Conservation (phyloP, 208 protist species). For the Trypanosoma cruzi region DNA sequence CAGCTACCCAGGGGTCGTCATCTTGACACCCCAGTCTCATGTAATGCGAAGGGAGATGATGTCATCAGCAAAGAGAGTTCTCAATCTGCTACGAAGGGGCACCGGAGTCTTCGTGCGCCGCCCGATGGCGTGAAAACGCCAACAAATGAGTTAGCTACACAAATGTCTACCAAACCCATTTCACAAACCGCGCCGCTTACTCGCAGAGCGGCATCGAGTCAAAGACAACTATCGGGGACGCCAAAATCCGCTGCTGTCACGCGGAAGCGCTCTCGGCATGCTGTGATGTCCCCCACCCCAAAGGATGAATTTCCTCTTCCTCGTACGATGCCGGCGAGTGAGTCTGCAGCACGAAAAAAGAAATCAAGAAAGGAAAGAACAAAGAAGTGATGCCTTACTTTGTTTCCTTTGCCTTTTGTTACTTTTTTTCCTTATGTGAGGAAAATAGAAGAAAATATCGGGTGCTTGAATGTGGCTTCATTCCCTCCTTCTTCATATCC, state of each 20-base stretch:
- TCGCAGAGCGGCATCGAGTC: not conserved
- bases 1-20: conserved; percentile 6
- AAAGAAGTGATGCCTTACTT: conserved; percentile 5
- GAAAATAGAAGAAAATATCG: too few species aligned
- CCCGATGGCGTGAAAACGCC: not conserved
- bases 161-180: not conserved
- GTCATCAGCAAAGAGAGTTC: not conserved
- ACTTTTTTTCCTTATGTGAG: too few species aligned
- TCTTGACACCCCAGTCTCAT: not conserved
- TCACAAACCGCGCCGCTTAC: not conserved
- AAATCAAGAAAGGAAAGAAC: conserved; percentile 17
- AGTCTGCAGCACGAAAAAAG: not conserved
- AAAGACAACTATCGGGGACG: not conserved
- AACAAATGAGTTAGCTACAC: not conserved
- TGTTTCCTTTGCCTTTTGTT: too few species aligned
- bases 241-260: not conserved
- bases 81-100: not conserved
- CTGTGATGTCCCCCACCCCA: not conserved
- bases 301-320: conserved; percentile 27
- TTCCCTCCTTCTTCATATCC: too few species aligned
- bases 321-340: not conserved
- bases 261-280: not conserved
- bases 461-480: too few species aligned
- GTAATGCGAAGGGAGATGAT: not conserved
- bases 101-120: not conserved